Evolutionary conservation across 306 rosid genomes (phyloP).

Genomic region (Begonia loranthoides): DNA sequence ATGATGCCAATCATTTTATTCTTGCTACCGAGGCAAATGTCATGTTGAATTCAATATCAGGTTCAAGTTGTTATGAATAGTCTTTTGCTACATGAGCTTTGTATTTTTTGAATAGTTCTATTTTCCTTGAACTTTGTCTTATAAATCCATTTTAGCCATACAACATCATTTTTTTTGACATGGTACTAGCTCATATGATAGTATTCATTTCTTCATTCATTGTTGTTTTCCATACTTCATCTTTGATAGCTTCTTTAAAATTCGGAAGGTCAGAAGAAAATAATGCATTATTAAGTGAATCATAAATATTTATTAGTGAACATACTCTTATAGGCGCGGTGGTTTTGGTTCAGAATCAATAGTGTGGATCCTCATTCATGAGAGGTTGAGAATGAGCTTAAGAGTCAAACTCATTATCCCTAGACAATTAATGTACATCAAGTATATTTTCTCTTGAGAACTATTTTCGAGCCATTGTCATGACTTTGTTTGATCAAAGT

Average conservation of each 20-base stretch:
- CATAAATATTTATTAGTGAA: background rate
- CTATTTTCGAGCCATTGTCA: background rate
- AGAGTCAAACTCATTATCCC: too few relatives aligned
- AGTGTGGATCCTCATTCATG: too few relatives aligned
- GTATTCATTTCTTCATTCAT: too few relatives aligned
- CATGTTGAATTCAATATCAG: background rate
- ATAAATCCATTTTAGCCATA: too few relatives aligned
- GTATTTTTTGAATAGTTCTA: background rate
- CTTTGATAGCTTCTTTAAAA: constrained; percentile 6
- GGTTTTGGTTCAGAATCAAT: too few relatives aligned
- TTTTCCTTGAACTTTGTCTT: too few relatives aligned
- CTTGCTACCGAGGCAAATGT: background rate
- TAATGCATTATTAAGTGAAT: background rate
- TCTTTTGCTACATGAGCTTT: background rate
- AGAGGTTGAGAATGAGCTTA: too few relatives aligned
- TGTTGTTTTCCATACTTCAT: background rate
- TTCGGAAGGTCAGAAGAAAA: background rate
- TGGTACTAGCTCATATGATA: too few relatives aligned
- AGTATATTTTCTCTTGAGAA: too few relatives aligned
- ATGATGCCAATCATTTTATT: background rate
- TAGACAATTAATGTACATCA: too few relatives aligned
- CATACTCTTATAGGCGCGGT: background rate
- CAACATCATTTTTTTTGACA: too few relatives aligned
- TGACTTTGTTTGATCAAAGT: background rate
- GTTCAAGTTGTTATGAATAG: background rate